Base-by-base conservation (phyloP, 2,329 filamentous ascomycete species). In the Myrmaecium sp. region DNA sequence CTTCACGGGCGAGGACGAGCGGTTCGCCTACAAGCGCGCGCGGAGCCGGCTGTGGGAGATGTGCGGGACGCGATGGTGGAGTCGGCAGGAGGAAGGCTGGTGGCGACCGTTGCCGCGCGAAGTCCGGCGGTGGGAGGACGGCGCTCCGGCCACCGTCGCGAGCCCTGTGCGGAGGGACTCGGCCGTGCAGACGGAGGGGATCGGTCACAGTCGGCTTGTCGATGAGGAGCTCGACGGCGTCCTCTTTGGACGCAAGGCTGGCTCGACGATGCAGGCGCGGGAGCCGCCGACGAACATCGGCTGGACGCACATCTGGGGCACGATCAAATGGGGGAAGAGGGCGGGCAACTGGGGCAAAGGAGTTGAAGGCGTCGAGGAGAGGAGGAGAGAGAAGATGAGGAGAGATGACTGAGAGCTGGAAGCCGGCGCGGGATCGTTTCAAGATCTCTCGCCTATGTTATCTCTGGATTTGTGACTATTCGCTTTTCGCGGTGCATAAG, bases 11-110 rank as follows among this genome's bases (percentile, higher is more conserved):
- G 76, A 84, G 44, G 80, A 86, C 46, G 79, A 86, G 47, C 61
- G 69, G 8, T 89, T 89, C 44, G 79, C 79, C 0, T 84, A 82
- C 39, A 80, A 80, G 49, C 62, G 80, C 14, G 80, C 79, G 2
- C 62, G 69, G 22, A 80, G 74, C 36, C 58, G 80, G n/a, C 54
- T 89, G 3, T 89, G 78, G 79, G 78, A 89, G 52, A 69, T 89
- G 44, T 86, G 78, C 47, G 69, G 76, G 11, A 60, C 58, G 19
- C 57, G 64, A 33, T 86, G 79, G 79, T 80, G 81, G 55, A 61
- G 62, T 3, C 54, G 76, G 24, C 56, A 52, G 4, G 66, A 64
- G 4, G 52, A 59, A 5, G 60, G 51, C 5, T 84, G 78, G 77
- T 76, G 74, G 66, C 64, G 64, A 33, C 78, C 78, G 3, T 42